Conservation (phyloP, 2,329 filamentous ascomycete genomes). For the Penicillium griseofulvum region DNA sequence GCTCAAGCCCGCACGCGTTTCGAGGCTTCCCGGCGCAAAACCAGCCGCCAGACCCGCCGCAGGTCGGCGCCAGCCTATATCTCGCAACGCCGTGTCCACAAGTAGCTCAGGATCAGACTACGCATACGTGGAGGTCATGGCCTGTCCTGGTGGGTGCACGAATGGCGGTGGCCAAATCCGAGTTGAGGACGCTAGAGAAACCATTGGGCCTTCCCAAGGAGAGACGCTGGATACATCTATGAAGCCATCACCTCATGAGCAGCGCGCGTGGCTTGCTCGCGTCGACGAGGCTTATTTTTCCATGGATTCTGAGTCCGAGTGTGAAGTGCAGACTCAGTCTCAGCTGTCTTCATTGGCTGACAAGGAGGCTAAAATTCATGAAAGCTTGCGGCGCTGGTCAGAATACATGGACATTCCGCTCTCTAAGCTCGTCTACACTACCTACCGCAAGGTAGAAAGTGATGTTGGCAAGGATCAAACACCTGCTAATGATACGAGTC, state of each 20-base stretch:
- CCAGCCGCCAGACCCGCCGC: slow-evolving; percentile 35
- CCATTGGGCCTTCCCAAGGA: slow-evolving; percentile 16
- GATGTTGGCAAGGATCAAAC: slow-evolving; percentile 77
- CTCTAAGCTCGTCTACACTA: slow-evolving; percentile 76
- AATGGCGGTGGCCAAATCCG: slow-evolving; percentile 97
- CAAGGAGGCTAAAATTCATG: slow-evolving; percentile 50
- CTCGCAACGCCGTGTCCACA: slow-evolving; percentile 31
- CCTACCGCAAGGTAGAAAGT: slow-evolving; percentile 87
- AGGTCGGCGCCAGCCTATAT: slow-evolving; percentile 31
- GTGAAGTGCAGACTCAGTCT: slow-evolving; percentile 29
- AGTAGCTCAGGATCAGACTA: slow-evolving; percentile 58
- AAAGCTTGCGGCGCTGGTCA: slow-evolving; percentile 74
- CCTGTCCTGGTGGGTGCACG: slow-evolving; percentile 96
- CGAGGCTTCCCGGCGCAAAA: slow-evolving; percentile 75
- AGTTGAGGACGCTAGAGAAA: slow-evolving; percentile 66
- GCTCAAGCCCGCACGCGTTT: slow-evolving; percentile 75
- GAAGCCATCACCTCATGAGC: slow-evolving; percentile 70
- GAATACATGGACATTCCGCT: slow-evolving; percentile 66
- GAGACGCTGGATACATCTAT: slow-evolving; percentile 22
- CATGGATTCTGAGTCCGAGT: slow-evolving; percentile 56
- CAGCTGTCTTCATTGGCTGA: slow-evolving; percentile 26
- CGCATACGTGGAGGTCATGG: slow-evolving; percentile 98
- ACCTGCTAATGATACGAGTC: slow-evolving; percentile 65
- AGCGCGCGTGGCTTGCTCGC: slow-evolving; percentile 78
- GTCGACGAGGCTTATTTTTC: slow-evolving; percentile 93